Evolutionary conservation across 768 basidiomycete species (phyloP), one percentile per base, ranked within the genome.

Genomic region (Amanita pallidorosea): DNA sequence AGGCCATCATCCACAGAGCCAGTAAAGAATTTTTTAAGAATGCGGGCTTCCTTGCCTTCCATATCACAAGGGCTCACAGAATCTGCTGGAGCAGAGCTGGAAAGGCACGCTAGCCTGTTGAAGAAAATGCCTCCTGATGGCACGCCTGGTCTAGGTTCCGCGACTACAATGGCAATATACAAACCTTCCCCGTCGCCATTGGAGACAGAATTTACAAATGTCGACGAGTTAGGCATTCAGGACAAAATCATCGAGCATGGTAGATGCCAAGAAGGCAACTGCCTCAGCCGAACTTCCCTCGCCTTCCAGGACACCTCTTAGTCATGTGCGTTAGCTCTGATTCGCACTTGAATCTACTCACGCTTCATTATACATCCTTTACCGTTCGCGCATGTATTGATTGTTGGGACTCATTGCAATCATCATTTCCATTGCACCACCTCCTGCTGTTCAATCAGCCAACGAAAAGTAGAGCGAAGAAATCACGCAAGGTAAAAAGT

Each of bases 271-370:
- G 48, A 56, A 54, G 51, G 61, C 56, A 47, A 55, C 40, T 50
- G 54, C 53, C 45, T 53, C 63, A 54, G 54, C 66, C 51, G 63
- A 65, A 52, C 59, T 72, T 53, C 72, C 74, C 53, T 60, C 69
- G 37, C 70, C 78, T 48, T 66, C 76, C 55, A 74, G 78, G 56
- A 81, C 79, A 63, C 81, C 86, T 58, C 67, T 88, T 72, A 81
- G 77, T 68, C 87, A 90, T 81, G 87, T 90, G 80, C 85, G 87
- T 88, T 76, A 77, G 73, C 78, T 80, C 78, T 71, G 62, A 65
- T 61, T 62, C 60, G 61, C 56, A 64, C 65, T 56, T 63, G 69
- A 72, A 65, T 63, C 66, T 74, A 70, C 74, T 80, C 67, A 70
- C 69, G 57, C 58, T 56, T 60, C 55, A 58, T 50, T 44, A 55